Evolutionary conservation across 306 rosid species (phyloP), one percentile per base, ranked within the genome.

Genomic region (Lathyrus aphaca): DNA sequence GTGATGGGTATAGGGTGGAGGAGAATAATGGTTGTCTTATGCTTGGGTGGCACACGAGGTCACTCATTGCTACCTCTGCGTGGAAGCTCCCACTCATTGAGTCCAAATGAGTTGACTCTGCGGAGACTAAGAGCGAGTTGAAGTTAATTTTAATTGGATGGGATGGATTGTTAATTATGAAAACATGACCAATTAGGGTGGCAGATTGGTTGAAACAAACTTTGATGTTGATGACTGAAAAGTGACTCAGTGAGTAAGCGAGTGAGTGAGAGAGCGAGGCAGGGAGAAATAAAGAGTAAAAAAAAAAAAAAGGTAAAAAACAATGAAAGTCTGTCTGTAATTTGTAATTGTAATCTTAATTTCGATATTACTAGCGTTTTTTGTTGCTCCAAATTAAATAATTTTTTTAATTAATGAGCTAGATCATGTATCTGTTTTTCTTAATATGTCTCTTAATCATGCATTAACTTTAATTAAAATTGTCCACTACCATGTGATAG

Each of bases 11-110:
- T 29, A 69, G 79, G 51, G 96, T 89, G 69, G 96, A 92, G 67
- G 96, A 92, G 76, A 89, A 79, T 21, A 76, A 78, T 1, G 97
- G 95, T 50, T 82, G 85, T 70, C 86, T 92, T 29, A 82, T 85
- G 92, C 86, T 92, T 5, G 96, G 96, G 8, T 92, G 97, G 96
- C 97, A 92, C 70, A 89, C 92, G 1, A 78, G 96, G 70, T 91
- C 94, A 1, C 89, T 92, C 55, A 89, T 92, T 10, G 95, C 96
- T 27, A 89, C 96, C 56, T 87, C 97, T 3, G 97, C 96, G 0
- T 92, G 97, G 97, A 81, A 82, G 43, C 79, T 82, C 39, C 76
- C 86, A 30, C 8, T 50, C 19, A 23, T 39, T 39, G 76, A 84
- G 48, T 60, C 79, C 0, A 21, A 59, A 14, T 75, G 88, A 76